Evolutionary conservation across 257 asterid genomes (phyloP).

Genomic region (Jaltomata sinuosa): DNA sequence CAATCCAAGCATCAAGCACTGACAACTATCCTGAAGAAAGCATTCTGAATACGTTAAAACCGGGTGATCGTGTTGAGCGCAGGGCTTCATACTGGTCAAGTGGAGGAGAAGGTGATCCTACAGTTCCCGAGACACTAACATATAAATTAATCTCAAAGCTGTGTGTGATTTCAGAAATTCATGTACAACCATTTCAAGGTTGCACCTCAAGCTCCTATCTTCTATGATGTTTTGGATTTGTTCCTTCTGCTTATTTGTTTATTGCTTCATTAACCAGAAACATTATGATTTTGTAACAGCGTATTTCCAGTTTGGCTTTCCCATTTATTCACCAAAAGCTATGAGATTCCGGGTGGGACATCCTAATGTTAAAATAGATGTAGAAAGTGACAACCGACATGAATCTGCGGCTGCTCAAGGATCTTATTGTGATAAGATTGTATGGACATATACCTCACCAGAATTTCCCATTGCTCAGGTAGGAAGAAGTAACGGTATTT

Average conservation of each 20-base stretch:
- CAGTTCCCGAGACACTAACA: constrained; percentile 50
- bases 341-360: constrained; percentile 62
- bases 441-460: constrained; percentile 63
- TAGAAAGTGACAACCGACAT: constrained; percentile 11
- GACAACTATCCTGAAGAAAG: constrained; percentile 77
- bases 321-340: constrained; percentile 69
- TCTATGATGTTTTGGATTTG: not conserved
- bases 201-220: not conserved
- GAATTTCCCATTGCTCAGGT: constrained; percentile 70
- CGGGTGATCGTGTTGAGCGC: constrained; percentile 35
- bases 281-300: constrained; percentile 36
- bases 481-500: not conserved
- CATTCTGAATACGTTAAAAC: constrained; percentile 51
- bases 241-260: not conserved
- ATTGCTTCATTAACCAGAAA: constrained; percentile 6
- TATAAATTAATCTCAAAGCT: constrained; percentile 45
- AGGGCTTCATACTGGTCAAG: constrained; percentile 91
- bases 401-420: constrained; percentile 18
- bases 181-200: constrained; percentile 84
- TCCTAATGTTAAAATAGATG: constrained; percentile 21
- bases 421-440: constrained; percentile 29
- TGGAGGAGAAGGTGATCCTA: constrained; percentile 42
- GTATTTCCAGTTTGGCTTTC: constrained; percentile 62
- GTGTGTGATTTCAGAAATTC: constrained; percentile 61
- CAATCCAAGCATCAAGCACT: constrained; percentile 70